Evolutionary conservation across 768 basidiomycete genomes (phyloP), one percentile per base, ranked within the genome.

Genomic region (Stropharia rugosoannulata): DNA sequence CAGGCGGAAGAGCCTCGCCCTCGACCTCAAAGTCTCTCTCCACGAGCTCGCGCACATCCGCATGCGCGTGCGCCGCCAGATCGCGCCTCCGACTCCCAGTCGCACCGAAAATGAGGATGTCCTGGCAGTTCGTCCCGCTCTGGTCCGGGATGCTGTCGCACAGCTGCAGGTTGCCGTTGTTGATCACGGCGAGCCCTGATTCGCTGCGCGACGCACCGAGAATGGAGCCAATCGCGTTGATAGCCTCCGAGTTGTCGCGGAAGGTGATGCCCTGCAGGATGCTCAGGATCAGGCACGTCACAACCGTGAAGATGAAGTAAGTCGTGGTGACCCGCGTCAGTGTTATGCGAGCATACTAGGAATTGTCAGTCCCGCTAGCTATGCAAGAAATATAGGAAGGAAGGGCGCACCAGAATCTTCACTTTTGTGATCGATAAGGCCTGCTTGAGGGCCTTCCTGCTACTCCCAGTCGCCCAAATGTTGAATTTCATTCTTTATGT

Each of bases 241-340:
- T 68, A 5, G 74, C 76, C 9, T 66, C 56, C 1, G 66, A 47
- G 55, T 78, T 80, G 51, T 73, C 71, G 3, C 58, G 56, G 42
- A 76, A 74, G 3, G 75, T 65, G 22, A 74, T 46, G 12, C 66
- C 67, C 58, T 82, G 81, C 9, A 82, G 61, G 11, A 68, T 61
- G 54, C 68, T 71, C 49, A 82, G 75, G 22, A 71, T 64, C 40
- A 76, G 50, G 55, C 74, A 79, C 51, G 71, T 72, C 25, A 73
- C 43, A 43, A 84, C 59, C 27, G 79, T 74, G 54, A 82, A 67
- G 39, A 76, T 65, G 62, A 81, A 79, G 64, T 80, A 85, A 36
- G 72, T 58, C 4, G 75, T 70, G 35, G 80, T 82, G 63, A 73
- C 75, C 9, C 73, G 77, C n/a, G 77, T 80, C 36, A 80, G 62